phyloP scores from a whole-genome alignment of 2,329 filamentous ascomycete species.

The Anisogramma anomala region DNA sequence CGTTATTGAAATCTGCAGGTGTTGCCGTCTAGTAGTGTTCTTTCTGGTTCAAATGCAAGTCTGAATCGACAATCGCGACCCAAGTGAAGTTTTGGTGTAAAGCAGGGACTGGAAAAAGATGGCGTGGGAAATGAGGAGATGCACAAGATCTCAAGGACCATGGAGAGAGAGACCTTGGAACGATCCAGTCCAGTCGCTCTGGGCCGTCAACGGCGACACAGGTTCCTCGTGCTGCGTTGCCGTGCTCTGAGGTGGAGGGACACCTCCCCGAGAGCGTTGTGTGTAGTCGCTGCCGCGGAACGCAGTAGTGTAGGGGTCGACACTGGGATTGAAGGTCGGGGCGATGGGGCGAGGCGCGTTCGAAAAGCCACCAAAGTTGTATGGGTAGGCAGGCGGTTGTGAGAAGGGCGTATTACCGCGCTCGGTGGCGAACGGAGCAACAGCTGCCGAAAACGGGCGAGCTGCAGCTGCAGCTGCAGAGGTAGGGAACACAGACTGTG shows the following conservation, averaged over 20 bases:
- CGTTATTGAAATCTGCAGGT: conserved; percentile 10
- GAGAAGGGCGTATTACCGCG: conserved; percentile 30
- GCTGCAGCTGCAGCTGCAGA: conserved; percentile 25
- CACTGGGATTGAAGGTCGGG: conserved; percentile 28
- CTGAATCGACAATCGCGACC: no score
- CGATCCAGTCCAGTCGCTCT: conserved; percentile 48
- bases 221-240: conserved; percentile 27
- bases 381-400: conserved; percentile 27
- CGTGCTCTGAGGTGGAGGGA: conserved; percentile 29
- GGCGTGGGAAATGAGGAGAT: background rate
- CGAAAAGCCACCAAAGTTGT: conserved; percentile 33
- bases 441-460: conserved; percentile 32
- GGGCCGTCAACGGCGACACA: conserved; percentile 30
- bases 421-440: conserved; percentile 31
- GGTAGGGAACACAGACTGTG: conserved; percentile 27
- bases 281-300: conserved; percentile 37
- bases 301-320: conserved; percentile 31
- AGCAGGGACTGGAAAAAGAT: background rate
- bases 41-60: conserved; percentile 10
- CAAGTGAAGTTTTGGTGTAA: no score
- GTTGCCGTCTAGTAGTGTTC: conserved; percentile 7
- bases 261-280: conserved; percentile 30
- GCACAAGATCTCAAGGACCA: conserved; percentile 33
- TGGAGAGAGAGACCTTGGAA: conserved; percentile 67
- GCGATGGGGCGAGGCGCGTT: conserved; percentile 27